These are phyloP conservation scores for Vitis vinifera DNA, from an alignment of 164 flowering plant species.

Conservation along the genomic window DNA sequence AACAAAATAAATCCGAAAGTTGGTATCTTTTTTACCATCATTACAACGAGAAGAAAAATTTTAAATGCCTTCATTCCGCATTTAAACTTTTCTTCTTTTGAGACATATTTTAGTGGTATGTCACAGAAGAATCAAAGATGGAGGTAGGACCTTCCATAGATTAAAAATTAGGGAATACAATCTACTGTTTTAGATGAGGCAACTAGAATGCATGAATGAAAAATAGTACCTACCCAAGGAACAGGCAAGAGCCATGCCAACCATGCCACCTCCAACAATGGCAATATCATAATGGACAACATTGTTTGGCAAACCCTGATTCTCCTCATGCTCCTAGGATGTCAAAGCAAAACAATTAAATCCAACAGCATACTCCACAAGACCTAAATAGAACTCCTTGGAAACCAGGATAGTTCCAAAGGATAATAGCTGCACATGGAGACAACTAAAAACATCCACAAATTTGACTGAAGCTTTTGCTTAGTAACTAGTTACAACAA, in stretches of 20 bases:
- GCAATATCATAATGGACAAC: conserved; percentile 26
- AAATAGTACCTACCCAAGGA: conserved; percentile 61
- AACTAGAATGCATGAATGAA: not conserved
- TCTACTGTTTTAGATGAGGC: too few species aligned
- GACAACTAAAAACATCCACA: not conserved
- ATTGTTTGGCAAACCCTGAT: conserved; percentile 18
- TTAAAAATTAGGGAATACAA: too few species aligned
- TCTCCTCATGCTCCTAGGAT: conserved; percentile 31
- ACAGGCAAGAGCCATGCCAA: conserved; percentile 95
- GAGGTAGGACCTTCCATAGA: not conserved
- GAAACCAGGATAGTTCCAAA: not conserved
- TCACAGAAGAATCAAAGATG: conserved; percentile 1
- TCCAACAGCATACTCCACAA: conserved; percentile 1
- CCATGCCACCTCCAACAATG: conserved; percentile 99
- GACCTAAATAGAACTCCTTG: conserved; percentile 7
- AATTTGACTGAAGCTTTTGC: too few species aligned
- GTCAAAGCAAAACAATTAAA: conserved; percentile 6
- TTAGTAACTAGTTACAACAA: too few species aligned
- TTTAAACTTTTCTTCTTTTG: too few species aligned
- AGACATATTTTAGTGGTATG: too few species aligned
- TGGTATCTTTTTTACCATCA: not conserved
- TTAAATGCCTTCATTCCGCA: too few species aligned
- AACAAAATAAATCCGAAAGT: too few species aligned
- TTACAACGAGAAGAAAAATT: not conserved
- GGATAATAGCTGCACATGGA: not conserved